These are phyloP conservation scores for Lentinula aciculospora DNA, from an alignment of 768 basidiomycete species.

Conservation along the genomic window DNA sequence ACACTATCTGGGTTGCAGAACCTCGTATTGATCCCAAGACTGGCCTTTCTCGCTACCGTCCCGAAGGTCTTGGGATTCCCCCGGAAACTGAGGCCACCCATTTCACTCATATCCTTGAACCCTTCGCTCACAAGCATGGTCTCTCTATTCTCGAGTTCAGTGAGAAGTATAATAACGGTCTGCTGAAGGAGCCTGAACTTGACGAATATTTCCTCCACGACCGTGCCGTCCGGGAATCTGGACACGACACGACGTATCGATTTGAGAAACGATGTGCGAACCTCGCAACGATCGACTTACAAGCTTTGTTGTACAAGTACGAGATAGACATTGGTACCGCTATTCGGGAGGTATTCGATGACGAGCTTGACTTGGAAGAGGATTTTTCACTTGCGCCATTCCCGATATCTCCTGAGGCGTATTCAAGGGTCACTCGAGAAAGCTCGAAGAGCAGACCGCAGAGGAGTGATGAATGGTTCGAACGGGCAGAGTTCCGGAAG, in stretches of 20 bases:
- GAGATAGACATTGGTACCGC: conserved; percentile 98
- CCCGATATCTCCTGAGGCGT: conserved; percentile 74
- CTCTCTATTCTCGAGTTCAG: conserved; percentile 94
- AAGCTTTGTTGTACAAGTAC: conserved; percentile 96
- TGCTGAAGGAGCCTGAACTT: conserved; percentile 77
- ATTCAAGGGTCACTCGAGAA: conserved; percentile 56
- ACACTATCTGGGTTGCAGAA: conserved; percentile 93
- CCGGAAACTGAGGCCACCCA: conserved; percentile 98
- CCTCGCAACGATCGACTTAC: conserved; percentile 93
- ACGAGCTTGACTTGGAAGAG: conserved; percentile 87
- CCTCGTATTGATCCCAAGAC: conserved; percentile 94
- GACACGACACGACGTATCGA: conserved; percentile 94
- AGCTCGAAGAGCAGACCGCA: conserved; percentile 57
- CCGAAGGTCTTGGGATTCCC: conserved; percentile 91
- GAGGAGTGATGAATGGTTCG: conserved; percentile 88
- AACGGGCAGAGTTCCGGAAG: conserved; percentile 78
- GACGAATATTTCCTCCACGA: conserved; percentile 99
- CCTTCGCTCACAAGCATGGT: conserved; percentile 88
- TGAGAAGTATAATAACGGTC: conserved; percentile 88
- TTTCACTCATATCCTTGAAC: conserved; percentile 96
- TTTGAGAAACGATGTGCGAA: conserved; percentile 98
- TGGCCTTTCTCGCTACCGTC: conserved; percentile 90
- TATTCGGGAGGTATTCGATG: conserved; percentile 92
- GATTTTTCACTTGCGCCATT: conserved; percentile 90
- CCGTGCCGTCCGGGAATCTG: conserved; percentile 92